Evolutionary conservation across 2,329 filamentous ascomycete species (phyloP).

Genomic region (Claviceps sp.): DNA sequence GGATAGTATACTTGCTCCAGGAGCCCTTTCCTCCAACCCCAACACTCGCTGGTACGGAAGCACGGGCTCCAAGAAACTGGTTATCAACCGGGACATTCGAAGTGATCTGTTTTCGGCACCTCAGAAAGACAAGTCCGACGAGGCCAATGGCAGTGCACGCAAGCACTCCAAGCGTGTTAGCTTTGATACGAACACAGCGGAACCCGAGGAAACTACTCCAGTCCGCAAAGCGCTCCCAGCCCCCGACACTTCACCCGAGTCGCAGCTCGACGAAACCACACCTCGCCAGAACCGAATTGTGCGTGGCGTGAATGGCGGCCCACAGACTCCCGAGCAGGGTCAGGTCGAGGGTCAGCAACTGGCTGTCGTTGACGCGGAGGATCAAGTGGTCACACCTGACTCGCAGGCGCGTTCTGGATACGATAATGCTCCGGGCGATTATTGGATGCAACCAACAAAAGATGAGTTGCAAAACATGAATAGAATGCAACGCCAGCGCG

Average conservation of each 20-base stretch:
- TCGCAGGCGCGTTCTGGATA: slow-evolving; percentile 12
- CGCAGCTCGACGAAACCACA: slow-evolving; percentile 21
- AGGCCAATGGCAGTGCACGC: slow-evolving; percentile 26
- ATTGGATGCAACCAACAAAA: slow-evolving; percentile 72
- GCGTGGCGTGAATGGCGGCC: slow-evolving; percentile 16
- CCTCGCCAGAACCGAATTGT: slow-evolving; percentile 42
- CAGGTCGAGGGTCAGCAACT: slow-evolving; percentile 64
- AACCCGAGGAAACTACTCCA: slow-evolving; percentile 21
- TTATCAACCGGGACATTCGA: slow-evolving; percentile 78
- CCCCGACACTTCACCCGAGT: slow-evolving; percentile 17
- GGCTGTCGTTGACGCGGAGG: slow-evolving; percentile 64
- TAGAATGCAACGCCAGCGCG: slow-evolving; percentile 60
- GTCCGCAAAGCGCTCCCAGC: slow-evolving; percentile 22
- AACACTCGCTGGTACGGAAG: slow-evolving; percentile 52
- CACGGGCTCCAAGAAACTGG: slow-evolving; percentile 70
- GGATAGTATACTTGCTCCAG: slow-evolving; percentile 74
- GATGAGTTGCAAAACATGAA: slow-evolving; percentile 70
- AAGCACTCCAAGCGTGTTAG: slow-evolving; percentile 77
- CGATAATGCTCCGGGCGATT: slow-evolving; percentile 52
- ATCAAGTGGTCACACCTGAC: slow-evolving; percentile 20
- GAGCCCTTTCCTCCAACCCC: slow-evolving; percentile 63
- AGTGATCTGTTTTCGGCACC: slow-evolving; percentile 56
- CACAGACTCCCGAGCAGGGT: slow-evolving; percentile 49
- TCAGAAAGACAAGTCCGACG: slow-evolving; percentile 33
- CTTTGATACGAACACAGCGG: slow-evolving; percentile 57